These are phyloP conservation scores for Hypseocharis bilobata DNA, from an alignment of 441 rosid species.

Conservation along the genomic window DNA sequence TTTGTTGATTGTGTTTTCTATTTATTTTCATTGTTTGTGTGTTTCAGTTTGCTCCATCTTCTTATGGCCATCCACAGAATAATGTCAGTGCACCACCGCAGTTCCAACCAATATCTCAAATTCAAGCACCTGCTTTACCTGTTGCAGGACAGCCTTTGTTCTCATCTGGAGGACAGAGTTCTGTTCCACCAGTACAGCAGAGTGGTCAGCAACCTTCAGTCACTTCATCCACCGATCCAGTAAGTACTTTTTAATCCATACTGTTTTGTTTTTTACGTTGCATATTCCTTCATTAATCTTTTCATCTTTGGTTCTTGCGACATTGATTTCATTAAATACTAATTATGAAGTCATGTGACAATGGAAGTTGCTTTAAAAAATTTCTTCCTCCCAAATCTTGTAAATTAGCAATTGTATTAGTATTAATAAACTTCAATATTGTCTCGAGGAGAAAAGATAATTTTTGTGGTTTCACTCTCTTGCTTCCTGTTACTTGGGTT, in stretches of 20 bases:
- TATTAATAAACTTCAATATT: background rate
- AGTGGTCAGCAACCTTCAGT: slow-evolving; percentile 44
- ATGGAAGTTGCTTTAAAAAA: background rate
- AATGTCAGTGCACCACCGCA: slow-evolving; percentile 36
- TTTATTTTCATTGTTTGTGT: slow-evolving; percentile 22
- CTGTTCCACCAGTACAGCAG: slow-evolving; percentile 41
- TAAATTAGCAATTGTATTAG: background rate
- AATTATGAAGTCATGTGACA: background rate
- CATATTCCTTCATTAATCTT: too few species aligned
- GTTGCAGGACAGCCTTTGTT: slow-evolving; percentile 53
- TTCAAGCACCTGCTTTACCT: slow-evolving; percentile 38
- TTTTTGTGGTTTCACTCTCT: slow-evolving; percentile 1
- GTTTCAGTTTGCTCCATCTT: slow-evolving; percentile 50
- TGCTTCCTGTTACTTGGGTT: background rate
- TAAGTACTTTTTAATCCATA: slow-evolving; percentile 25
- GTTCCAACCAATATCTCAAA: slow-evolving; percentile 52
- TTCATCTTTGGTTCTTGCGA: background rate
- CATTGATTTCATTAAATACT: background rate
- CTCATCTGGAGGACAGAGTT: slow-evolving; percentile 44
- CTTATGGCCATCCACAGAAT: slow-evolving; percentile 58
- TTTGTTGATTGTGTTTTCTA: slow-evolving; percentile 12
- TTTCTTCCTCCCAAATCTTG: background rate
- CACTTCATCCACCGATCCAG: slow-evolving; percentile 42
- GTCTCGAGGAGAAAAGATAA: background rate
- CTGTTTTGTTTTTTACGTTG: background rate